phyloP scores from a whole-genome alignment of 768 basidiomycete species.

The Lentinula guzmanii region DNA sequence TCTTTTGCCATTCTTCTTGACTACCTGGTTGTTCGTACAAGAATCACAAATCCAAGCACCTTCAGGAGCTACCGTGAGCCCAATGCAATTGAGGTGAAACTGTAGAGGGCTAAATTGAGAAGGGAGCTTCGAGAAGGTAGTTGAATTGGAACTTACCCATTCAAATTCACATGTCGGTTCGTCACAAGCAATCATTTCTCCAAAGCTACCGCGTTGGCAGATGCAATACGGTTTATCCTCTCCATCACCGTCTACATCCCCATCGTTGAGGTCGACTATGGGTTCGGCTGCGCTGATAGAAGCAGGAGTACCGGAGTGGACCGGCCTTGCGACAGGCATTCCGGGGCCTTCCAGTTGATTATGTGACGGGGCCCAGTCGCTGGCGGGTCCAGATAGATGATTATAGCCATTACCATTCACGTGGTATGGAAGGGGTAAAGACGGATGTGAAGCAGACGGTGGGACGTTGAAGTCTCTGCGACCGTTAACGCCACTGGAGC shows the following conservation, averaged over 20 bases:
- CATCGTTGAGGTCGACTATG: slow-evolving; percentile 37
- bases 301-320: neutral
- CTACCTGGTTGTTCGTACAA: slow-evolving; percentile 53
- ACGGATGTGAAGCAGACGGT: slow-evolving; percentile 49
- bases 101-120: slow-evolving; percentile 21
- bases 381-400: slow-evolving; percentile 25
- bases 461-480: slow-evolving; percentile 42
- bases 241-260: slow-evolving; percentile 47
- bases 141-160: slow-evolving; percentile 68
- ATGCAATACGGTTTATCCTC: slow-evolving; percentile 77
- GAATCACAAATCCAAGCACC: slow-evolving; percentile 74
- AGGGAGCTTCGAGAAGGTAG: slow-evolving; percentile 3
- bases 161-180: slow-evolving; percentile 72
- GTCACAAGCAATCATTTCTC: slow-evolving; percentile 95
- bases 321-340: slow-evolving; percentile 55
- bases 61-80: slow-evolving; percentile 57
- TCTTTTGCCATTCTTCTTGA: slow-evolving; percentile 44
- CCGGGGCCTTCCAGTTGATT: slow-evolving; percentile 71
- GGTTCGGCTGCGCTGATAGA: neutral
- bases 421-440: slow-evolving; percentile 45
- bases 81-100: slow-evolving; percentile 80
- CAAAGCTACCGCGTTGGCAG: slow-evolving; percentile 80
- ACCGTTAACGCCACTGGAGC: slow-evolving; percentile 11
- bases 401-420: slow-evolving; percentile 21
- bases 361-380: slow-evolving; percentile 45